Evolutionary conservation across 371 early-diverging fungal genomes (phyloP).

Genomic region (Apophysomyces variabilis): DNA sequence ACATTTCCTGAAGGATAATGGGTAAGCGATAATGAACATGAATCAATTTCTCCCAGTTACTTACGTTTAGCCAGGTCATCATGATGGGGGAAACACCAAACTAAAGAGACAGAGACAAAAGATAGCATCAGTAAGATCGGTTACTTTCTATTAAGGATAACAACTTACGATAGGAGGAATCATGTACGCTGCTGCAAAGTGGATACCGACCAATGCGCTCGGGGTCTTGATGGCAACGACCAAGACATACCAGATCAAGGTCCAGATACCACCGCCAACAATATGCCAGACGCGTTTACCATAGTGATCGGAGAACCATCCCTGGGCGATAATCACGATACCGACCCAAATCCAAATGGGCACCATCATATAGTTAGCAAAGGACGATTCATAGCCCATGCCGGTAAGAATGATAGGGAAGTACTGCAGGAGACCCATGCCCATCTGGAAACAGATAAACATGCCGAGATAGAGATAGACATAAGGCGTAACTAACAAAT

Average conservation of each 20-base stretch:
- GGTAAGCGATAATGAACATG: not conserved
- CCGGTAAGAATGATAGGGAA: slow-evolving; percentile 45
- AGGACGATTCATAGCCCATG: slow-evolving; percentile 35
- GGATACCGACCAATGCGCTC: slow-evolving; percentile 29
- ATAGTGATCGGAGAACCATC: slow-evolving; percentile 40
- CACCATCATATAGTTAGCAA: slow-evolving; percentile 50
- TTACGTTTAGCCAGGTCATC: slow-evolving; percentile 49
- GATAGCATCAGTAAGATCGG: not conserved
- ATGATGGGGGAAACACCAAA: slow-evolving; percentile 42
- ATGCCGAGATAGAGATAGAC: slow-evolving; percentile 38
- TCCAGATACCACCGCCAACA: slow-evolving; percentile 38
- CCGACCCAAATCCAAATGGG: slow-evolving; percentile 51
- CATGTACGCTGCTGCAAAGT: slow-evolving; percentile 42
- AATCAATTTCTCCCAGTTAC: not conserved
- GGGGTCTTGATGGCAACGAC: slow-evolving; percentile 58
- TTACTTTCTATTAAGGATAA: not conserved
- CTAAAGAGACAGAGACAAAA: not conserved
- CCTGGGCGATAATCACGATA: slow-evolving; percentile 45
- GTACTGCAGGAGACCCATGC: slow-evolving; percentile 49
- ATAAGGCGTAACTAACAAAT: slow-evolving; percentile 44
- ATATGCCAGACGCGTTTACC: slow-evolving; percentile 47
- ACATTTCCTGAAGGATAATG: slow-evolving; percentile 23
- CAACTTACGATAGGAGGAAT: slow-evolving; percentile 26
- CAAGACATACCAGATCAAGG: slow-evolving; percentile 53
- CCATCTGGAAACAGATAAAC: slow-evolving; percentile 51